Percentiles rank a stretch among this genome's conserved stretches.
Evolutionary conservation across 169 alveolate species (phyloP).

Genomic region (Eimeria necatrix): DNA sequence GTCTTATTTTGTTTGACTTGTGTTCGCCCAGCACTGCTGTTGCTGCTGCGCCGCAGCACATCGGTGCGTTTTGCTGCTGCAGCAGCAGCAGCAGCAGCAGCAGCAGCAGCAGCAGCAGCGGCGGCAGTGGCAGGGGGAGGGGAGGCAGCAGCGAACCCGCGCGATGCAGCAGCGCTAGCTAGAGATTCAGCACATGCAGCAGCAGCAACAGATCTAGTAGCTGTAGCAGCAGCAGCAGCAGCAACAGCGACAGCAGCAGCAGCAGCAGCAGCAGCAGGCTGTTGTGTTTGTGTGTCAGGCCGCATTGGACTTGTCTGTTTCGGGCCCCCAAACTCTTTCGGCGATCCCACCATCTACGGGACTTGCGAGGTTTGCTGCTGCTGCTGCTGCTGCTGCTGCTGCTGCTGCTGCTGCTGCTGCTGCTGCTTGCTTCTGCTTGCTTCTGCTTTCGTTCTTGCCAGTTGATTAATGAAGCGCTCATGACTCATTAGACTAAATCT

Average conservation of each 20-base stretch:
- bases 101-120: background rate
- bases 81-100: background rate
- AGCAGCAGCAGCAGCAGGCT: conserved; percentile 13
- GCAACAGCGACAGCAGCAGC: background rate
- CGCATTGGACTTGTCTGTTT: background rate
- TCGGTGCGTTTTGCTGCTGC: background rate
- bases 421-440: too few relatives aligned
- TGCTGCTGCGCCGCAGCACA: conserved; percentile 42
- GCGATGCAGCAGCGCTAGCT: too few relatives aligned
- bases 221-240: background rate
- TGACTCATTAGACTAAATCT: too few relatives aligned
- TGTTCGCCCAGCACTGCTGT: conserved; percentile 24
- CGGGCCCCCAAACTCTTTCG: conserved; percentile 52
- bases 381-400: conserved; percentile 2
- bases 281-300: conserved; percentile 26
- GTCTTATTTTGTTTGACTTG: conserved; percentile 36
- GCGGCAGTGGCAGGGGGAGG: background rate
- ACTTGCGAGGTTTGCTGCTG: conserved; percentile 42
- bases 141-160: too few relatives aligned
- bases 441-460: background rate
- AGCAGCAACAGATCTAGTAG: background rate
- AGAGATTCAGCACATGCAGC: too few relatives aligned
- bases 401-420: background rate
- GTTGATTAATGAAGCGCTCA: too few relatives aligned
- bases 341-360: conserved; percentile 58